Evolutionary conservation across 768 basidiomycete species (phyloP).

Genomic region (Leccinum longicurvipes): DNA sequence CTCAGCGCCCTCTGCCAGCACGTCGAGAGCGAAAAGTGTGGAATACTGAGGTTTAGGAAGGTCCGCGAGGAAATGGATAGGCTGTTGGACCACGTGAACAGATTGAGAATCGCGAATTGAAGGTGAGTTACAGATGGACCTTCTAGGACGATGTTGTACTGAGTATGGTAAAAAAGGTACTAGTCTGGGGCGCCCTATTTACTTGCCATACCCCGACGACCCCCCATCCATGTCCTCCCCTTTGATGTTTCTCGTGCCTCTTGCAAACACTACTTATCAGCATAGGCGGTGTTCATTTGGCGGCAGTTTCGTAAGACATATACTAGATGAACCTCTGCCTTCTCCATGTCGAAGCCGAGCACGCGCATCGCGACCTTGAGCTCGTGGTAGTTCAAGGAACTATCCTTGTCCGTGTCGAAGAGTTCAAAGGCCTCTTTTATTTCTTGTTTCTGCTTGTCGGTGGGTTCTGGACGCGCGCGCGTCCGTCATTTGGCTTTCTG

Average conservation of each 20-base stretch:
- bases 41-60: slow-evolving; percentile 44
- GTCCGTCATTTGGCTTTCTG: slow-evolving; percentile 73
- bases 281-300: slow-evolving; percentile 9
- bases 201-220: slow-evolving; percentile 12
- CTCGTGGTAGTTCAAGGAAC: slow-evolving; percentile 94
- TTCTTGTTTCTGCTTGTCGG: slow-evolving; percentile 90
- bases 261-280: slow-evolving; percentile 7
- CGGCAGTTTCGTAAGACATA: slow-evolving; percentile 2
- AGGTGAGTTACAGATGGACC: slow-evolving; percentile 7
- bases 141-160: background rate
- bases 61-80: slow-evolving; percentile 40
- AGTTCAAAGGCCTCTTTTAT: slow-evolving; percentile 99
- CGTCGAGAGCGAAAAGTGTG: slow-evolving; percentile 62
- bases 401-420: slow-evolving; percentile 99
- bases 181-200: slow-evolving; percentile 12
- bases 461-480: slow-evolving; percentile 76
- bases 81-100: slow-evolving; percentile 22
- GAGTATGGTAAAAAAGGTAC: slow-evolving; percentile 11
- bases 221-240: slow-evolving; percentile 17
- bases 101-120: slow-evolving; percentile 6
- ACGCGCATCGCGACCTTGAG: slow-evolving; percentile 99
- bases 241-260: slow-evolving; percentile 5
- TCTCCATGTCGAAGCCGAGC: slow-evolving; percentile 96
- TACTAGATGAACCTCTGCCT: slow-evolving; percentile 76
- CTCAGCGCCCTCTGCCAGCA: slow-evolving; percentile 63